Conservation (phyloP, 352 stramenopile species). For the Aphanomyces invadans region DNA sequence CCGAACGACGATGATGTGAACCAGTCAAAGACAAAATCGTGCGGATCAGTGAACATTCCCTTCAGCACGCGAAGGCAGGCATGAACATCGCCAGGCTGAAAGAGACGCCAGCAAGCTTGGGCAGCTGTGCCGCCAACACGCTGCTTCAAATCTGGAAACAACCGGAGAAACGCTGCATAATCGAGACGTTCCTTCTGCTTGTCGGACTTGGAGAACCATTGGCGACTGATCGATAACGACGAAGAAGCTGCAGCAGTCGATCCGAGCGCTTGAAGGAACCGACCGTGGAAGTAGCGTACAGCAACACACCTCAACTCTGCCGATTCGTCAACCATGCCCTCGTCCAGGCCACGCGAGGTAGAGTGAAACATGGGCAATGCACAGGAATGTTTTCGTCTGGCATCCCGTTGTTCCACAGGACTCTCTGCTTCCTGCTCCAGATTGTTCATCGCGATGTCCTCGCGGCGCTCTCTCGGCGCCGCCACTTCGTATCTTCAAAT, state of each 20-base stretch:
- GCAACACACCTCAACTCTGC: background rate
- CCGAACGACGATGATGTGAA: conserved; percentile 9
- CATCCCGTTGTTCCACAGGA: background rate
- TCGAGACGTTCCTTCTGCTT: background rate
- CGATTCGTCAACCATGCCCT: background rate
- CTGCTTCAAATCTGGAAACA: conserved; percentile 14
- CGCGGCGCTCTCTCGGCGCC: background rate
- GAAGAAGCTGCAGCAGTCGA: background rate
- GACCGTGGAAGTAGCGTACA: conserved; percentile 4
- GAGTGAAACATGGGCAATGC: background rate
- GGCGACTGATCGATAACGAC: background rate
- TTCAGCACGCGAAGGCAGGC: conserved; percentile 4
- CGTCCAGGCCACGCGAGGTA: background rate
- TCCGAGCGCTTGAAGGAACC: background rate
- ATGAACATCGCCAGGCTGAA: conserved; percentile 10
- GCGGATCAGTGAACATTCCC: background rate
- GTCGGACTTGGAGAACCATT: background rate
- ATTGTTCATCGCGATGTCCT: background rate
- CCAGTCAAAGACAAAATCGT: conserved; percentile 21
- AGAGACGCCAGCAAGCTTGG: conserved; percentile 1
- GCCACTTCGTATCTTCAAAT: background rate
- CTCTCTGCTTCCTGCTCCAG: background rate
- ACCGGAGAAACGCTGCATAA: background rate
- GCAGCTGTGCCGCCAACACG: background rate
- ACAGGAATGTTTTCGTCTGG: background rate